Evolutionary conservation across 2,329 filamentous ascomycete genomes (phyloP).

Genomic region (Aspergillus novoparasiticus): DNA sequence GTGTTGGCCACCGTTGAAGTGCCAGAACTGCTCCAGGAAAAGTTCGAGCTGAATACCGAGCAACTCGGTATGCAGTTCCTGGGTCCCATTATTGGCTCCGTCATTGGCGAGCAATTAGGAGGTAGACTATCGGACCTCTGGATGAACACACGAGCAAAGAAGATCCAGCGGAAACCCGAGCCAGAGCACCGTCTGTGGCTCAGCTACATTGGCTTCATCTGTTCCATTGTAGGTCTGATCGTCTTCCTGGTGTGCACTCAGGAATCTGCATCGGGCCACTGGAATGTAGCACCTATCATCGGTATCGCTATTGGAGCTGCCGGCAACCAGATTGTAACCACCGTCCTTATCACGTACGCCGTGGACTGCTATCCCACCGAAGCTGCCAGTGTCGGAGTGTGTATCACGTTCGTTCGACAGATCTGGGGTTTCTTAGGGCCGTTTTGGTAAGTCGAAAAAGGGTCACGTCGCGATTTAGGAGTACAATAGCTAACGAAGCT

Average conservation of each 20-base stretch:
- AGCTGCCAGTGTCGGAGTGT: conserved; percentile 61
- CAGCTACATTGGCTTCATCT: conserved; percentile 55
- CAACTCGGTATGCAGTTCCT: conserved; percentile 64
- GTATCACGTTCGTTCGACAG: conserved; percentile 59
- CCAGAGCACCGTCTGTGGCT: conserved; percentile 63
- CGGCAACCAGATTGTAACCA: conserved; percentile 66
- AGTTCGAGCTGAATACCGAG: conserved; percentile 61
- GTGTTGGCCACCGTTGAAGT: conserved; percentile 62
- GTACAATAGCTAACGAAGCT: conserved; percentile 17
- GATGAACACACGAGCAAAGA: conserved; percentile 50
- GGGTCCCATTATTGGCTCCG: conserved; percentile 59
- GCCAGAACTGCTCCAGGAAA: conserved; percentile 58
- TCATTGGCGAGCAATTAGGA: conserved; percentile 64
- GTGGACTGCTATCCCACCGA: conserved; percentile 62
- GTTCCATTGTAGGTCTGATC: conserved; percentile 57
- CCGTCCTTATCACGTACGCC: conserved; percentile 62
- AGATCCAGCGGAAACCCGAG: conserved; percentile 41
- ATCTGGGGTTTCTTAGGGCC: conserved; percentile 43
- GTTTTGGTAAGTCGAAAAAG: conserved; percentile 35
- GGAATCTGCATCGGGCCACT: conserved; percentile 48
- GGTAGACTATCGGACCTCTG: conserved; percentile 59
- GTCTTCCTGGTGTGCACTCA: conserved; percentile 60
- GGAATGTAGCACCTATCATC: conserved; percentile 60
- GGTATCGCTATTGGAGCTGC: conserved; percentile 57
- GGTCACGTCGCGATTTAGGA: not conserved